Conservation (phyloP, 116 monocot genomes). For the Phalaenopsis hybrid region DNA sequence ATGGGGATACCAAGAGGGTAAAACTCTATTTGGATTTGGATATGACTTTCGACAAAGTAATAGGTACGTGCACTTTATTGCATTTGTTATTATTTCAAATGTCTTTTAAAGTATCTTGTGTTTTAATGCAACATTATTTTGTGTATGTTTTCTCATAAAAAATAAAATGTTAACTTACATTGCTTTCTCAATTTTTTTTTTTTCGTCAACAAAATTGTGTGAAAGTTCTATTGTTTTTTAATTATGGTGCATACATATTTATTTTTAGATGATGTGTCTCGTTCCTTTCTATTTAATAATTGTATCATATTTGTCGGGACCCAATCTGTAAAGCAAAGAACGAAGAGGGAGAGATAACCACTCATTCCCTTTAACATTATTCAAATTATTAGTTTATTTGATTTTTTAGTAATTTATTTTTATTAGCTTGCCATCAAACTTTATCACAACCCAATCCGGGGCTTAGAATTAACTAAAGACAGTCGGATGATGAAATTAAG, state of each 20-base stretch:
- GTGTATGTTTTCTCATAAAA: background rate
- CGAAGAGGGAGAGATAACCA: too few relatives aligned
- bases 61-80: slow-evolving; percentile 35
- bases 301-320: too few relatives aligned
- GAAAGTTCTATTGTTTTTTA: background rate
- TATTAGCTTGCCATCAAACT: background rate
- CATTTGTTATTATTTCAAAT: background rate
- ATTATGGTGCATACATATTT: too few relatives aligned
- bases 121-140: background rate
- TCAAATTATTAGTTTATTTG: too few relatives aligned
- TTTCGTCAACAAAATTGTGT: background rate
- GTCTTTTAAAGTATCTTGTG: background rate
- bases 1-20: slow-evolving; percentile 95
- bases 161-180: background rate
- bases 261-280: too few relatives aligned
- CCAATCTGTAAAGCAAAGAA: too few relatives aligned
- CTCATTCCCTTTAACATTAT: too few relatives aligned
- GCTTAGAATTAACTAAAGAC: too few relatives aligned
- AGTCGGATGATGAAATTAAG: too few relatives aligned
- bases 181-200: background rate
- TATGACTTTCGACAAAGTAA: slow-evolving; percentile 99
- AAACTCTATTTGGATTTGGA: slow-evolving; percentile 97
- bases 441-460: background rate
- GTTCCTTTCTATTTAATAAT: too few relatives aligned
- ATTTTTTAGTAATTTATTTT: too few relatives aligned